Base-by-base conservation (phyloP, 169 alveolate species). In the Eimeria tenella region DNA sequence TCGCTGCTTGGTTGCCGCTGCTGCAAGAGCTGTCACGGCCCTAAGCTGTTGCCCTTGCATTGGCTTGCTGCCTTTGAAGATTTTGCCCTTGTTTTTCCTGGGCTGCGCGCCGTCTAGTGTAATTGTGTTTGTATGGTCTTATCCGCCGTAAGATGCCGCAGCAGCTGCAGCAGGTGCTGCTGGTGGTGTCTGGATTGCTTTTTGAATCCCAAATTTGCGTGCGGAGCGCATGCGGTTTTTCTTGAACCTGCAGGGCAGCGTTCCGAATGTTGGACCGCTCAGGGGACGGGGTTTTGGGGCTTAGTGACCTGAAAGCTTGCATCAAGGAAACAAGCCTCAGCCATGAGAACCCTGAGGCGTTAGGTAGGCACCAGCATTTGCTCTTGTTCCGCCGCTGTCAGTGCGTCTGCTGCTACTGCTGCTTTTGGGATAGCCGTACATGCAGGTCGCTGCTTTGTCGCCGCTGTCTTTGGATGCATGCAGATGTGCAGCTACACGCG, bases 401-500 rank as follows among this genome's bases (percentile, higher is more conserved):
- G 42, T 2, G 42, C 42, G 0, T 31, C 42, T 31, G 42, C 42
- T 31, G 68, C 74, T 65, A 31, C 42, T 65, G 68, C 68, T 58
- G 68, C 68, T 11, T 15, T 15, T 58, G 68, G 42, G 42, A 31
- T 31, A 31, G 42, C 42, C 42, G 42, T 31, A 31, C 42, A 31
- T 31, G 42, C 42, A 31, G 42, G 68, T 17, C 68, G 11, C 21
- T 58, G 11, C 19, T 58, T 58, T 31, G 68, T 31, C 21, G 74
- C 42, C 21, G 68, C 68, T 58, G 68, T 15, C 11, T 15, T 15
- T 58, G 68, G 17, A 9, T 75, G 60, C 86, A 49, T 52, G 86
- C 86, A 75, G 86, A 75, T 52, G n/a, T 75, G 55, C 86, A 75
- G 86, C 65, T 75, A 25, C 60, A 50, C 31, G 86, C 86, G 11